Base-by-base conservation (phyloP, 495 filamentous ascomycete species). In the Penicillium fimorum region DNA sequence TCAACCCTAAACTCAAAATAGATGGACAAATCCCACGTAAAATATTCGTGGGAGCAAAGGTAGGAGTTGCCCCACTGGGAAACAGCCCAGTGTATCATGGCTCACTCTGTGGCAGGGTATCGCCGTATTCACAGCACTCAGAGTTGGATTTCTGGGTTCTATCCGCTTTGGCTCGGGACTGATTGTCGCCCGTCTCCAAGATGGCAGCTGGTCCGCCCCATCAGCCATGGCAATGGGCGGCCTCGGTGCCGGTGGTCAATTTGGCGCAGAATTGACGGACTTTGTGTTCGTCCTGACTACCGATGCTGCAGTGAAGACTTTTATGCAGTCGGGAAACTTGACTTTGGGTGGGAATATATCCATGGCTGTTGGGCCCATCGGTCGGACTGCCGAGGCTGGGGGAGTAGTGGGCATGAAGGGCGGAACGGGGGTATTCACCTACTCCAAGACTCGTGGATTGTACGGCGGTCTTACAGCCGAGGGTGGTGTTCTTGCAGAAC, bases 251-350 rank as follows among this genome's bases (percentile, higher is more conserved):
- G 93, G 92, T 33, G 90, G 91, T 11, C 94, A 96, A 67, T 90
- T 97, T 61, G 94, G 94, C 32, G 87, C 94, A 70, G 94, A 98
- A 71, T 74, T 96, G 35, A 97, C 94, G 12, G 93, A 98, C 65
- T 98, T 97, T 66, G 91, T 98, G 50, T 96, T 97, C 75, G 92
- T 97, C 35, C 83, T 98, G 42, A 96, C 96, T 70, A 91, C 95
- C 56, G 79, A 85, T 32, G 82, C 78, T 29, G 91, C 93, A 12
- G 93, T 98, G 45, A 86, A 86, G 64, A 92, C 90, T 9, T 97
- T 97, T 69, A 90, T 90, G 10, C 90, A 96, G 69, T 78, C 83
- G 42, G 93, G 92, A 0, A 88, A 80, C 29, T 69, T 97, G 27
- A 96, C 91, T 29, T 76, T 98, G 5, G 91, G 93, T 43, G 89